phyloP scores from a whole-genome alignment of 176 grass and related monocot genomes.

The Typha latifolia region DNA sequence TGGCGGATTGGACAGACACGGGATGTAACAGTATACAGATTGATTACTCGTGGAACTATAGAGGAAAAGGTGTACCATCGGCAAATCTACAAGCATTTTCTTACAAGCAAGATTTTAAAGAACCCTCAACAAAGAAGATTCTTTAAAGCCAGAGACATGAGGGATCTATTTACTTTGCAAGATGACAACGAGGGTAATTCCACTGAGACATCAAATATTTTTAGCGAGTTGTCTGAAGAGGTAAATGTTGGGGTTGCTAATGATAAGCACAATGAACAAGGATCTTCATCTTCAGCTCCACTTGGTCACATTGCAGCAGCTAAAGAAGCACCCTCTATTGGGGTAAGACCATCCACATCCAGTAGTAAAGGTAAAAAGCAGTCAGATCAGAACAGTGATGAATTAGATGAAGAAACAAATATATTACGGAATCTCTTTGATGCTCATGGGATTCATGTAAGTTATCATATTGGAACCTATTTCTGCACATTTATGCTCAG shows the following conservation, averaged over 20 bases:
- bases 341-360: constrained; percentile 17
- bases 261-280: constrained; percentile 18
- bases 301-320: background rate
- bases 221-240: constrained; percentile 56
- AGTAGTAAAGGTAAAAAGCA: constrained; percentile 21
- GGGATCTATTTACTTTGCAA: constrained; percentile 81
- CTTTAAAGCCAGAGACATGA: constrained; percentile 95
- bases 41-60: constrained; percentile 89
- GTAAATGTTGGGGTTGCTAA: constrained; percentile 43
- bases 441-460: constrained; percentile 91
- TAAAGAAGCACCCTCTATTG: constrained; percentile 9
- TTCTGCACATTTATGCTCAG: background rate
- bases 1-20: constrained; percentile 86
- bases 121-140: constrained; percentile 84
- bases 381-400: constrained; percentile 21
- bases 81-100: constrained; percentile 95
- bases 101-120: constrained; percentile 88
- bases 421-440: constrained; percentile 69
- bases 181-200: constrained; percentile 30
- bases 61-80: constrained; percentile 94
- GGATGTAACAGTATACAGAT: constrained; percentile 80
- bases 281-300: background rate
- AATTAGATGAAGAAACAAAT: constrained; percentile 44
- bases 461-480: constrained; percentile 2
- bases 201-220: constrained; percentile 90